These are phyloP conservation scores for Yarrowia divulgata DNA, from an alignment of 805 yeast species.

Conservation along the genomic window DNA sequence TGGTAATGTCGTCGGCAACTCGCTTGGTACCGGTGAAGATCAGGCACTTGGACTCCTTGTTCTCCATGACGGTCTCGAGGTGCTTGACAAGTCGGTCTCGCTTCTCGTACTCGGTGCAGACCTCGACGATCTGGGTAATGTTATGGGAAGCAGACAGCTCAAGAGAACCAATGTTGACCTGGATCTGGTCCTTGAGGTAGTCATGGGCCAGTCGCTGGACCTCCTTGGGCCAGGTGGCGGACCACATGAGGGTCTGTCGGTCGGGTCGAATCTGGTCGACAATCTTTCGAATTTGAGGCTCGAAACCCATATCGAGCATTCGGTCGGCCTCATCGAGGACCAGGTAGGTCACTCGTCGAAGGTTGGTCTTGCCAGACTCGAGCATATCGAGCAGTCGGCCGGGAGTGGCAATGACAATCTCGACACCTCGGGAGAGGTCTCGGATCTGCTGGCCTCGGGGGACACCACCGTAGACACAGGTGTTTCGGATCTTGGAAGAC, in stretches of 20 bases:
- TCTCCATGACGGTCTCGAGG: constrained; percentile 77
- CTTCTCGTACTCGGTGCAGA: constrained; percentile 89
- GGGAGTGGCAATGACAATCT: constrained; percentile 96
- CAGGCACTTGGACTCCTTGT: constrained; percentile 74
- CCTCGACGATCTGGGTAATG: constrained; percentile 92
- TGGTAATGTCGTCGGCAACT: constrained; percentile 94
- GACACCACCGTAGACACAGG: constrained; percentile 98
- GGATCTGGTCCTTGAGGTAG: constrained; percentile 90
- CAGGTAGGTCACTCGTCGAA: constrained; percentile 94
- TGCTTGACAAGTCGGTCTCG: constrained; percentile 87
- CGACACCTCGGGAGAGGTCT: constrained; percentile 93
- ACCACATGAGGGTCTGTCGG: constrained; percentile 99
- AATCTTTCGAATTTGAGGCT: constrained; percentile 98
- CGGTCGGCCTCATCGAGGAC: constrained; percentile 99
- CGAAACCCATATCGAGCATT: constrained; percentile 99
- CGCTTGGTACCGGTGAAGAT: constrained; percentile 97
- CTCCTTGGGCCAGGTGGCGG: constrained; percentile 99
- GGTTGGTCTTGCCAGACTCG: constrained; percentile 92
- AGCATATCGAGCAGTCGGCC: constrained; percentile 98
- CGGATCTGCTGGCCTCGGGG: constrained; percentile 98
- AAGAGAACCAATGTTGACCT: constrained; percentile 94
- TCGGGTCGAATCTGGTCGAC: constrained; percentile 98
- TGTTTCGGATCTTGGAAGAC: constrained; percentile 90
- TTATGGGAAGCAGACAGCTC: constrained; percentile 97
- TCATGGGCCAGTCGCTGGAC: constrained; percentile 93